A percentile compares a stretch with the other conserved stretches of the same genome.
Evolutionary conservation across 768 basidiomycete genomes (phyloP).

Genomic region (Holtermanniella nyarrowii): DNA sequence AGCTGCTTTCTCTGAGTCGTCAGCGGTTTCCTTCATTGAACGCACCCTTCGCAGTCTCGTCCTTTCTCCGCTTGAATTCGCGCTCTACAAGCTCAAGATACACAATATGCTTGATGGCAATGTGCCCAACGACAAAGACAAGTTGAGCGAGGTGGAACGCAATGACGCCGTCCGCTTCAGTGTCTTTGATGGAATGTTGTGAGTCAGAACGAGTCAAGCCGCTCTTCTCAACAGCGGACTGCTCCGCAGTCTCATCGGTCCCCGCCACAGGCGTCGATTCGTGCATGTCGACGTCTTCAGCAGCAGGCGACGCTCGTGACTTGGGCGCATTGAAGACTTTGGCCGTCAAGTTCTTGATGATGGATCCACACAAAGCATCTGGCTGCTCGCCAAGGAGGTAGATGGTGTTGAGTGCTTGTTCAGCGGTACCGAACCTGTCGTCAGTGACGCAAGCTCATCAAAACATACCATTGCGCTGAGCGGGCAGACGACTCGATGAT

Average conservation of each 20-base stretch:
- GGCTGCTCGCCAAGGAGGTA: constrained; percentile 92
- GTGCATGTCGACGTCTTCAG: not conserved
- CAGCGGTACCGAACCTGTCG: constrained; percentile 71
- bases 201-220: not conserved
- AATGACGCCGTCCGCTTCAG: constrained; percentile 47
- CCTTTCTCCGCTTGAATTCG: constrained; percentile 93
- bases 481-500: constrained; percentile 69
- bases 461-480: constrained; percentile 67
- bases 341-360: constrained; percentile 71
- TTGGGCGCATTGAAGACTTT: constrained; percentile 51
- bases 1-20: constrained; percentile 47
- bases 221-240: not conserved
- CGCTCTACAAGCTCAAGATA: constrained; percentile 90
- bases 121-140: constrained; percentile 91
- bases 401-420: constrained; percentile 92
- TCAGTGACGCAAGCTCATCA: not conserved
- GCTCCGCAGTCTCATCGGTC: not conserved
- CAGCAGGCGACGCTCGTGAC: not conserved
- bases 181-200: constrained; percentile 1
- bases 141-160: constrained; percentile 84
- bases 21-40: constrained; percentile 5
- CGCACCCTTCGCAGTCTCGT: constrained; percentile 69
- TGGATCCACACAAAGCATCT: constrained; percentile 63
- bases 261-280: not conserved
- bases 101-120: constrained; percentile 94